Evolutionary conservation across 148 eudicot species (phyloP).

Genomic region (Vaccinium corymbosum): DNA sequence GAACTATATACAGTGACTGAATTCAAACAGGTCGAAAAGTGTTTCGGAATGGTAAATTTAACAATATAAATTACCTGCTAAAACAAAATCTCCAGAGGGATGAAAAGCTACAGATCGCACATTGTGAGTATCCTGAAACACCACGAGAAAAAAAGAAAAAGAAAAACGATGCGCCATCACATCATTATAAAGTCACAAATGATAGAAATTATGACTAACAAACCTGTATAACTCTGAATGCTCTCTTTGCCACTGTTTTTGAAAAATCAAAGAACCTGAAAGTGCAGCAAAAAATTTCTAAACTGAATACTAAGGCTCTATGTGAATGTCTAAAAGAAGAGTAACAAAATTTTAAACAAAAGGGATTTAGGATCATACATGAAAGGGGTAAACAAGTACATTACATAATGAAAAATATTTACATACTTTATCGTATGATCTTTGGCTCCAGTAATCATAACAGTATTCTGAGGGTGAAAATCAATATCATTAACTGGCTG

Average conservation of each 20-base stretch:
- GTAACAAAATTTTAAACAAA: background rate
- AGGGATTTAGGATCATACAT: background rate
- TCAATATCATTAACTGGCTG: conserved; percentile 93
- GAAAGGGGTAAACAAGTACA: background rate
- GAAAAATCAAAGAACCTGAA: conserved; percentile 91
- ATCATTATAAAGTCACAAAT: conserved; percentile 4
- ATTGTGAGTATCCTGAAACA: conserved; percentile 80
- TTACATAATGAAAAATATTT: background rate
- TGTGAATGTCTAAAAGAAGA: background rate
- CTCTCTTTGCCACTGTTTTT: conserved; percentile 78
- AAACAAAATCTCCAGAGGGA: conserved; percentile 82
- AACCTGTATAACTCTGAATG: conserved; percentile 86
- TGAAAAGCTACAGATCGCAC: conserved; percentile 85
- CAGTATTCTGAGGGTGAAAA: conserved; percentile 78
- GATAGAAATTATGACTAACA: background rate
- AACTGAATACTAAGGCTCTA: background rate
- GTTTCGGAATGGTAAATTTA: background rate
- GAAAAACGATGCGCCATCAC: background rate
- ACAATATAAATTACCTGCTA: conserved; percentile 61
- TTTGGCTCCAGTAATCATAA: conserved; percentile 78
- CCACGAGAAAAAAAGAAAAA: background rate
- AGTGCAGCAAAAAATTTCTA: background rate
- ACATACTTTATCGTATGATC: conserved; percentile 79
- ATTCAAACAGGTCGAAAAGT: background rate
- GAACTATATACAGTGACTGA: background rate